These are phyloP conservation scores for Colletotrichum filicis DNA, from an alignment of 2,329 filamentous ascomycete species.

Conservation along the genomic window DNA sequence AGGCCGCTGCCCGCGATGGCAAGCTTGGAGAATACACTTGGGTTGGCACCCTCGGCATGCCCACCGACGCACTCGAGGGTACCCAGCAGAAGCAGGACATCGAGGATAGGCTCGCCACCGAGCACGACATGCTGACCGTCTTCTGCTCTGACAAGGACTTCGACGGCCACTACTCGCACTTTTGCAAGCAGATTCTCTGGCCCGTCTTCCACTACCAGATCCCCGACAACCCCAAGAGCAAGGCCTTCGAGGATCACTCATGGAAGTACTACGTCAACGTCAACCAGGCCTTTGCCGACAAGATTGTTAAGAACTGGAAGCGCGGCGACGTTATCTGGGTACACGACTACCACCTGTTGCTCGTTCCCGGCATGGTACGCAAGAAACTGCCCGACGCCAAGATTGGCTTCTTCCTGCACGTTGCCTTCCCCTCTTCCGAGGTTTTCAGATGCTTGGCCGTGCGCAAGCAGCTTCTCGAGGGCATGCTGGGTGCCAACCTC, in stretches of 20 bases:
- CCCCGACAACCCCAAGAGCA: conserved; percentile 97
- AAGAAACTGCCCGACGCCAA: conserved; percentile 92
- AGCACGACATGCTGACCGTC: conserved; percentile 85
- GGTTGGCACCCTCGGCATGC: conserved; percentile 94
- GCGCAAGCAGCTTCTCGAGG: conserved; percentile 87
- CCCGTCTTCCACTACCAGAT: conserved; percentile 99
- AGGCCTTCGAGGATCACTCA: conserved; percentile 96
- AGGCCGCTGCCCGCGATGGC: conserved; percentile 78
- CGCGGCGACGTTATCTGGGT: conserved; percentile 93
- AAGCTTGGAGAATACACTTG: conserved; percentile 82
- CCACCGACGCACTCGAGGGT: conserved; percentile 84
- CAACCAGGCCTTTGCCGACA: conserved; percentile 93
- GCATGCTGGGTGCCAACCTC: conserved; percentile 92
- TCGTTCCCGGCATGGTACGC: conserved; percentile 90
- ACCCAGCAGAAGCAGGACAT: conserved; percentile 84
- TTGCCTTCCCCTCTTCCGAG: conserved; percentile 95
- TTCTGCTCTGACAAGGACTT: conserved; percentile 93
- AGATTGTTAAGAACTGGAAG: conserved; percentile 92
- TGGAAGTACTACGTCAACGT: conserved; percentile 95
- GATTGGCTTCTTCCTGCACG: conserved; percentile 96
- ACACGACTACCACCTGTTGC: conserved; percentile 92
- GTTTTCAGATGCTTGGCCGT: conserved; percentile 93
- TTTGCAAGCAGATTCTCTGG: conserved; percentile 98
- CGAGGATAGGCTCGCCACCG: conserved; percentile 80
- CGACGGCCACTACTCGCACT: conserved; percentile 93